Evolutionary conservation across 345 rosid species (phyloP), one percentile per base, ranked within the genome.

Genomic region (Reutealis trisperma): DNA sequence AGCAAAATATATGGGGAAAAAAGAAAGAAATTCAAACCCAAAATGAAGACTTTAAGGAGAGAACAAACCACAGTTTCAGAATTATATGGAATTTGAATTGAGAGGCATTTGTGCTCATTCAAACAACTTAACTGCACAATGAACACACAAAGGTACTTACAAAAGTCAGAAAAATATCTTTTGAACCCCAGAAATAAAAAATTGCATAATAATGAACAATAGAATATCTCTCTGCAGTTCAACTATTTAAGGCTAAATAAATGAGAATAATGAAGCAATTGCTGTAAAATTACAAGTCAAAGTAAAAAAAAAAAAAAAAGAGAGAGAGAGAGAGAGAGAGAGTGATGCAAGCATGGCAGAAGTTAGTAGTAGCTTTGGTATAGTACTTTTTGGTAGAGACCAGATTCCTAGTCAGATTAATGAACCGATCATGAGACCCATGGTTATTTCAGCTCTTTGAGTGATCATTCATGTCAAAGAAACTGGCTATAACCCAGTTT

Each of bases 61-160:
- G 63, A 81, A 80, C 87, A 84, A 83, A 94, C 98, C 89, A 77
- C 75, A 67, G 85, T 77, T 80, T 86, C 90, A 34, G 91, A 82
- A 86, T 82, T 84, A 70, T 85, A 82, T 60, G 95, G 92, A 80
- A 80, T 85, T 87, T 89, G 95, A 79, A 96, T 80, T 32, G 88
- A 88, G 82, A 94, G 86, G 84, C 88, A 84, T 75, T 89, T 88
- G 63, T 90, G 97, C 80, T 89, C 93, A 63, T 78, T 81, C 81
- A 83, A 82, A 81, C 84, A 87, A 80, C 82, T 88, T 73, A 89
- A 83, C 99, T 92, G 89, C 88, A 88, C 68, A 34, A 77, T 25
- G 55, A 81, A 67, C 44, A 82, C 30, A 77, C 51, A 78, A 52
- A 27, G 41, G 32, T 27, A 41, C 22, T 54, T 24, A 47, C 11